These are phyloP conservation scores for Berkeleyomyces rouxiae DNA, from an alignment of 2,329 filamentous ascomycete species.

Conservation along the genomic window DNA sequence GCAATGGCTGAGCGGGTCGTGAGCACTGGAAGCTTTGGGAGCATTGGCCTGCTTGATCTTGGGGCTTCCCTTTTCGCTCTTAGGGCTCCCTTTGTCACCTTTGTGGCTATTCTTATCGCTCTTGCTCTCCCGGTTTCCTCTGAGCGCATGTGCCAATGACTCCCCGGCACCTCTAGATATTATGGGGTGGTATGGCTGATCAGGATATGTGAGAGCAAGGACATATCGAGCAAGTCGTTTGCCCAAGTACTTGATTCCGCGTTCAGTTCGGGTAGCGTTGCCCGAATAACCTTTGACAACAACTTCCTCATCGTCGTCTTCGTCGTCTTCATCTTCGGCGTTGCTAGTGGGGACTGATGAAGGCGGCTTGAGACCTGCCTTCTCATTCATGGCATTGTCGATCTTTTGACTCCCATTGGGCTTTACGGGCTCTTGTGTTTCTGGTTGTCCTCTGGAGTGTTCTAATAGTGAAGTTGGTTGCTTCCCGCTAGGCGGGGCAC, in stretches of 20 bases:
- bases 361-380: background rate
- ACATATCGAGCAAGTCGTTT: slow-evolving; percentile 88
- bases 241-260: slow-evolving; percentile 90
- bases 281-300: slow-evolving; percentile 80
- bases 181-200: slow-evolving; percentile 69
- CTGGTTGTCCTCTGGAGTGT: background rate
- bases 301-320: slow-evolving; percentile 65
- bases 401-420: slow-evolving; percentile 15
- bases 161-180: slow-evolving; percentile 31
- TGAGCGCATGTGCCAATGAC: slow-evolving; percentile 25
- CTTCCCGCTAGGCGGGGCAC: background rate
- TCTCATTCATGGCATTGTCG: slow-evolving; percentile 17
- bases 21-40: background rate
- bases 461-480: no score
- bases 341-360: background rate
- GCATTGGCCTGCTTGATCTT: background rate
- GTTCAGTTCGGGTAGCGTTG: slow-evolving; percentile 81
- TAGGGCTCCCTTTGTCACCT: background rate
- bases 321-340: slow-evolving; percentile 24
- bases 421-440: background rate
- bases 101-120: background rate
- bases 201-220: slow-evolving; percentile 77
- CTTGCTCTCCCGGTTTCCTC: slow-evolving; percentile 19
- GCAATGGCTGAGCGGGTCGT: slow-evolving; percentile 17
- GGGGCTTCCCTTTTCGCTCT: background rate